Percentiles rank a stretch among this genome's conserved stretches.
phyloP scores from a whole-genome alignment of 257 asterid species.

The Capsicum rhomboideum region DNA sequence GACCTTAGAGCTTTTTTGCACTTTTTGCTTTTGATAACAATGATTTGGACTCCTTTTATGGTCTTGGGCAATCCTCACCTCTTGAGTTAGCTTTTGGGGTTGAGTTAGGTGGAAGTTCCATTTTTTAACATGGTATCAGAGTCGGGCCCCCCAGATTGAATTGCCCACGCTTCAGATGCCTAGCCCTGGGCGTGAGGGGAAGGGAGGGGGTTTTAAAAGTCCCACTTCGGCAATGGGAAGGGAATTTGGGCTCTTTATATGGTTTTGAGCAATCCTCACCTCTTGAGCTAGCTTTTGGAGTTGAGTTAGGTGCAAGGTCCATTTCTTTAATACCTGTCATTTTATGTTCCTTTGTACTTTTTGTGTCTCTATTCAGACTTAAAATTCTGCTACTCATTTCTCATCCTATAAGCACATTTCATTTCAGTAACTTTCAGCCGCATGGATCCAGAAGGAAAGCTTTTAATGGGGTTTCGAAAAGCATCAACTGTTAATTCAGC shows the following conservation, averaged over 20 bases:
- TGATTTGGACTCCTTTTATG: background rate
- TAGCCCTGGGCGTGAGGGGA: too few relatives aligned
- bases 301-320: background rate
- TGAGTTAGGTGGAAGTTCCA: background rate
- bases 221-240: background rate
- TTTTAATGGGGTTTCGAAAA: slow-evolving; percentile 92
- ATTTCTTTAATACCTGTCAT: background rate
- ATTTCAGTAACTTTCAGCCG: slow-evolving; percentile 93
- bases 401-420: slow-evolving; percentile 7
- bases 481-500: slow-evolving; percentile 44
- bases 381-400: background rate
- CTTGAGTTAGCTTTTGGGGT: background rate
- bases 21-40: too few relatives aligned
- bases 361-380: background rate
- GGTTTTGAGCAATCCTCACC: background rate
- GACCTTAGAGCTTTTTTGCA: too few relatives aligned
- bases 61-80: background rate
- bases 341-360: background rate
- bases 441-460: slow-evolving; percentile 96
- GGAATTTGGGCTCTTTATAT: background rate
- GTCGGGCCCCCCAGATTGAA: too few relatives aligned
- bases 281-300: background rate
- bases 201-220: too few relatives aligned
- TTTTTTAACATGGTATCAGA: background rate
- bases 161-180: too few relatives aligned